Evolutionary conservation across 331 rosid species (phyloP).

Genomic region (Erythrophleum ivorense): DNA sequence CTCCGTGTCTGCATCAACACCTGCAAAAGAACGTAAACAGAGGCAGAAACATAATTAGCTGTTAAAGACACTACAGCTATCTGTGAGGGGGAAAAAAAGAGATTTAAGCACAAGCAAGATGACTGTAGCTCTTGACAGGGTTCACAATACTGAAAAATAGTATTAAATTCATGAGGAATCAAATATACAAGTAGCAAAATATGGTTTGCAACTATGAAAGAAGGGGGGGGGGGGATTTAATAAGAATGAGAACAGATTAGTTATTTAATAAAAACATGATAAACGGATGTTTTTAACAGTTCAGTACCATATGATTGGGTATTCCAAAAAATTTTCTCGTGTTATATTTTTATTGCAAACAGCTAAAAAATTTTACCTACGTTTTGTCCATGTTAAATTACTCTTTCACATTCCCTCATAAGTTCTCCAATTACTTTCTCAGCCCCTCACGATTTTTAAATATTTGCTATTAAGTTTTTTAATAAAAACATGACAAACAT

Average conservation of each 20-base stretch:
- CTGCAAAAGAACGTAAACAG: constrained; percentile 46
- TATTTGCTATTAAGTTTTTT: too few species aligned
- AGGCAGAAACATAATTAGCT: constrained; percentile 9
- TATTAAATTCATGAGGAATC: not conserved
- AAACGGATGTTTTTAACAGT: not conserved
- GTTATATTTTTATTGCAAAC: too few species aligned
- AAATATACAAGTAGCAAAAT: not conserved
- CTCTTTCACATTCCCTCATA: too few species aligned
- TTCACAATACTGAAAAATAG: not conserved
- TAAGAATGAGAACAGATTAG: not conserved
- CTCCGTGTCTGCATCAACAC: constrained; percentile 91
- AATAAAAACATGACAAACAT: too few species aligned
- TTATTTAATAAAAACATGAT: too few species aligned
- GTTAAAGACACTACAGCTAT: not conserved
- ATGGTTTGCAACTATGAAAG: not conserved
- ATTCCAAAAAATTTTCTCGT: not conserved
- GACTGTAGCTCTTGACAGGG: not conserved
- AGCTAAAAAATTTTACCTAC: too few species aligned
- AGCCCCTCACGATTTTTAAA: too few species aligned
- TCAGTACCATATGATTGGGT: not conserved
- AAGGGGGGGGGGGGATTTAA: not conserved
- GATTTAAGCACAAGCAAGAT: not conserved
- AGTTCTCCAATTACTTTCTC: too few species aligned
- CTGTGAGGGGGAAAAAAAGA: not conserved
- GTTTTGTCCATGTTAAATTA: too few species aligned